Base-by-base conservation (phyloP, 2,329 filamentous ascomycete genomes). In the Aspergillus quadrilineatus region DNA sequence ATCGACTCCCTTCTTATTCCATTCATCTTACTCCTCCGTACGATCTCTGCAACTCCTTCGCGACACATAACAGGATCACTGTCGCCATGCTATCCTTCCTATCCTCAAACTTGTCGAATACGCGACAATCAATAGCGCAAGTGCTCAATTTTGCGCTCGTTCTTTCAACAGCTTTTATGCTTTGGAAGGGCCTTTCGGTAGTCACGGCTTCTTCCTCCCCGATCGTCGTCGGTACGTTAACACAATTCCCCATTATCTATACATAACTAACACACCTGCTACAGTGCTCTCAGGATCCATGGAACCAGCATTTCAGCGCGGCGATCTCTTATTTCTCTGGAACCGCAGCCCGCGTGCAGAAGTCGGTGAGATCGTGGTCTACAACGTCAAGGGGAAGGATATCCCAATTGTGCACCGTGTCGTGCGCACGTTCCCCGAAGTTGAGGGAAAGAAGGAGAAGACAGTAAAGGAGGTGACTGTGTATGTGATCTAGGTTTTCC, bases 361-460 rank as follows among this genome's bases (percentile, higher is more conserved):
- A 67, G 79, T 90, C 45, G 88, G 88, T 15, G 88, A 90, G 74
- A 81, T 89, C 60, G 88, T 90, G 63, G 87, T 90, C 47, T 90
- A 89, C 76, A 96, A 96, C 70, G 89, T 96, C 53, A 84, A 86
- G 72, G 92, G 88, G 56, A 99, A 97, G 80, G 90, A 96, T 64
- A 97, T 99, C 62, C 94, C 94, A 30, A 99, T 99, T 75, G 94
- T 99, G 64, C 94, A 99, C 78, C 82, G 94, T 50, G 84, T 97
- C 8, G 89, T 97, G 53, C 85, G 92, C 76, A 80, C 81, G 62
- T 87, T 85, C 73, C 71, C 72, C 2, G 83, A 84, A 57, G 63
- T 74, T 8, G 69, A 73, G 52, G 66, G 58, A 12, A 72, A 68
- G 12, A 72, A 68, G 58, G 48, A 64, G 32, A 75, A 73, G 64